Evolutionary conservation across 768 basidiomycete species (phyloP).

Genomic region (Paxillus involutus): DNA sequence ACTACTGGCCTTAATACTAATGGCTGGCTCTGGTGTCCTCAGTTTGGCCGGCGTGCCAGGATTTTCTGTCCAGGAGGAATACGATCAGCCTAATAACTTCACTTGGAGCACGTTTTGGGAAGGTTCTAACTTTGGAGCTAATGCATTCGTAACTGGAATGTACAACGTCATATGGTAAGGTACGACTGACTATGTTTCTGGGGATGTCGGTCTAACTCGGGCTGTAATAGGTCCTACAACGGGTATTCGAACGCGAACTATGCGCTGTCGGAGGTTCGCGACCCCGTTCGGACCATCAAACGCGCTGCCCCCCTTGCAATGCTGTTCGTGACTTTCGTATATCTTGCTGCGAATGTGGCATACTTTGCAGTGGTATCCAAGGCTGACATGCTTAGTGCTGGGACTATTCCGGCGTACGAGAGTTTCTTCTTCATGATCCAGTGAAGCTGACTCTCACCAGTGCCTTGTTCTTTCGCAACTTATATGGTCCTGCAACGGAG

Average conservation of each 20-base stretch:
- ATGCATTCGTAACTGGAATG: conserved; percentile 62
- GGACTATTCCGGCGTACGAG: conserved; percentile 66
- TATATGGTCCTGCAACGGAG: conserved; percentile 64
- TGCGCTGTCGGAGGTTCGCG: conserved; percentile 65
- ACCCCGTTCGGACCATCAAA: conserved; percentile 72
- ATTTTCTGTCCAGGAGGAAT: conserved; percentile 48
- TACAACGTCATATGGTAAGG: conserved; percentile 71
- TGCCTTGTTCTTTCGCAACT: conserved; percentile 72
- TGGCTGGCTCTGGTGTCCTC: conserved; percentile 52
- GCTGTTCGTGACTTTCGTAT: conserved; percentile 54
- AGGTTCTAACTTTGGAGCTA: conserved; percentile 53
- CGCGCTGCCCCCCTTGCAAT: conserved; percentile 69
- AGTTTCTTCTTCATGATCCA: background rate
- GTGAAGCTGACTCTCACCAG: conserved; percentile 27
- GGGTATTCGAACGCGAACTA: conserved; percentile 80
- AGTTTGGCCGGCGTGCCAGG: conserved; percentile 49
- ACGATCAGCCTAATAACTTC: conserved; percentile 56
- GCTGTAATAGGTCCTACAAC: conserved; percentile 55
- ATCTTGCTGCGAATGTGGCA: conserved; percentile 66
- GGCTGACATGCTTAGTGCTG: conserved; percentile 62
- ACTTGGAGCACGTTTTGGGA: conserved; percentile 64
- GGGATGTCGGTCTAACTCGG: background rate
- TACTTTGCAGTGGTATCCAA: conserved; percentile 77
- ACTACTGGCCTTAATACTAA: too few relatives aligned
- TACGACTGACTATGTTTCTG: background rate